Base-by-base conservation (phyloP, 148 eudicot genomes). In the Chenopodium quinoa region DNA sequence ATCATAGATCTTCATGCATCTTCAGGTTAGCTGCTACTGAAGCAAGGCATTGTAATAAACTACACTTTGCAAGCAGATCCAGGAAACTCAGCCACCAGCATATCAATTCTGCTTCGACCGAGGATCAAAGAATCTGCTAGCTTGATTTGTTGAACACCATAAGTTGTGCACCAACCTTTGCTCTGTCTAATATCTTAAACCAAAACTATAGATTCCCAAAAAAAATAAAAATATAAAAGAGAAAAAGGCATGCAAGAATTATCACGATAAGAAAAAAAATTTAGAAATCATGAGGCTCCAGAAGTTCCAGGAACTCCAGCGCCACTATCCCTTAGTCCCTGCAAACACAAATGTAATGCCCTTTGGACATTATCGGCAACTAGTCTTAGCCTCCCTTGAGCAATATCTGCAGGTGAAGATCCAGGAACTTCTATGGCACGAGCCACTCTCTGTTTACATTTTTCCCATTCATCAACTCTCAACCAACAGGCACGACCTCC, bases 401-500 rank as follows among this genome's bases (percentile, higher is more conserved):
- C 87, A 72, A 83, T 84, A 80, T 92, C 97, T 37, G 84, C 92
- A 1, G 88, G 79, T 25, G 89, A 75, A 72, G 52, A 84, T 25
- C 91, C 97, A 72, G 85, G 89, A 65, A 83, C 83, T 84, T 91
- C 99, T 71, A 96, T 88, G 1, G 92, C 87, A 23, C 93, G 91
- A 27, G 85, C 87, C 72, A 96, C 98, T 84, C 88, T 89, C 84
- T 91, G 97, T 79, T 92, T 96, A 78, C 97, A 92, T 75, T 87
- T 92, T 52, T 92, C 98, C 99, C 99, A 96, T 70, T 96, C 98
- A 69, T 92, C 95, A 68, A 75, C 77, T 75, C 90, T 85, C 73
- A 86, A 76, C 98, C 99, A 96, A 84, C 97, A 96, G 46, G 98
- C 92, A 20, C 94, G 90, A 7, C 98, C 98, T 27, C 99, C 99